Percentiles rank a stretch among this genome's conserved stretches.
phyloP scores from a whole-genome alignment of 495 filamentous ascomycete genomes.

The Aeminium ludgeri region DNA sequence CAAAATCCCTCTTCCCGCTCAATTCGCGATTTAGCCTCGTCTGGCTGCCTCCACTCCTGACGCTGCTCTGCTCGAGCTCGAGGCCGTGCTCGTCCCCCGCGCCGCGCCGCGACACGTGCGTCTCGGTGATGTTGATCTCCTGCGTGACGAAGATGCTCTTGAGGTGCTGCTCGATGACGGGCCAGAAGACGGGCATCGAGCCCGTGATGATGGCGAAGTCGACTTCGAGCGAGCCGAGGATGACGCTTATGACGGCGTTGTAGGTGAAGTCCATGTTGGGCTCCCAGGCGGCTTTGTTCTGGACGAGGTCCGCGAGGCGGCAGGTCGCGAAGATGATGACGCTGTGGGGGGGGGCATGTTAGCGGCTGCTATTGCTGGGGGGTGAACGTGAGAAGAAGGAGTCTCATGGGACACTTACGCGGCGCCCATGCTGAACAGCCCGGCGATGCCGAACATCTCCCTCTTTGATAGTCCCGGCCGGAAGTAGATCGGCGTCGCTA shows the following conservation, averaged over 20 bases:
- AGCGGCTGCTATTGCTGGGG: too few species aligned
- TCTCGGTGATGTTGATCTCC: conserved; percentile 8
- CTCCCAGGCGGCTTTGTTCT: neutral
- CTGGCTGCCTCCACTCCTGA: neutral
- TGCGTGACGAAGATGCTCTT: conserved; percentile 11
- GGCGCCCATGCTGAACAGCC: neutral
- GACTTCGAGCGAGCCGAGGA: conserved; percentile 10
- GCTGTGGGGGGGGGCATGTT: neutral
- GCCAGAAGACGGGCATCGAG: conserved; percentile 15
- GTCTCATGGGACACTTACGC: neutral
- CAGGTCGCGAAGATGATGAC: neutral
- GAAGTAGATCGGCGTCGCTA: conserved; percentile 4
- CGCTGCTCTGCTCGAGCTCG: neutral
- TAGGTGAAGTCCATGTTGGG: conserved; percentile 11
- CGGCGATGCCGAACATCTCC: neutral
- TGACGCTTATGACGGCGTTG: conserved; percentile 4
- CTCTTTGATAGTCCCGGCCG: neutral
- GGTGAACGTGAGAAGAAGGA: too few species aligned
- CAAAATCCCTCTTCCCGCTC: too few species aligned
- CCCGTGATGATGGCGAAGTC: conserved; percentile 12
- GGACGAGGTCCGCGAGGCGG: neutral
- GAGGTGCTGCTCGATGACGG: conserved; percentile 1
- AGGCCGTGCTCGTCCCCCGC: conserved; percentile 1
- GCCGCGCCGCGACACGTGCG: neutral
- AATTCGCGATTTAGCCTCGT: neutral